Evolutionary conservation across 2,329 filamentous ascomycete genomes (phyloP), one percentile per base, ranked within the genome.

Genomic region (Karstenula rhodostoma): DNA sequence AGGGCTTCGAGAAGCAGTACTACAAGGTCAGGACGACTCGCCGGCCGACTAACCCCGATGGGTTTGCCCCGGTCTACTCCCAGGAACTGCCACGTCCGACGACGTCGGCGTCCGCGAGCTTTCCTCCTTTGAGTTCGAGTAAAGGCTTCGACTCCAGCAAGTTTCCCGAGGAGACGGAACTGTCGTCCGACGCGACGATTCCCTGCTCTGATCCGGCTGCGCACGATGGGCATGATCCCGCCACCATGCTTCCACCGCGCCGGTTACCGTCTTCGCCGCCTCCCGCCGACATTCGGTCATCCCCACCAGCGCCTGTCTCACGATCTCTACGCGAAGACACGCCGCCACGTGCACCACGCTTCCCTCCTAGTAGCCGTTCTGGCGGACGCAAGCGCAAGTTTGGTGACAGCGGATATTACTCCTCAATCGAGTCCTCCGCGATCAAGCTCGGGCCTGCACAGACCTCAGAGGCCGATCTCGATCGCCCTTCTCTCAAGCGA

Each of bases 351-450:
- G 84, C 86, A 52, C 85, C 85, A 42, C 85, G 86, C 58, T 84
- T 87, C 49, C 81, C 84, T 40, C 81, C 84, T 42, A 89, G 89
- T 22, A 91, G 91, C n/a, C 85, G 85, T 46, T 83, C 81, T 33
- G 88, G 87, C 54, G 86, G 88, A 42, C 89, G 90, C 67, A 92
- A 92, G 79, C 89, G 91, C 67, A 94, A 93, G 77, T 87, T 91
- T 70, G 92, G 91, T 72, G 95, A 99, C 78, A 98, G 94, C 75
- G 95, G 95, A 43, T 99, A 98, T 78, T 97, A 96, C 75, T 98
- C 95, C 1, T 97, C 94, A 0, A 85, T 98, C 19, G 94, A 97
- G 69, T 98, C 95, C 2, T 98, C 95, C 0, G 93, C 86, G 15
- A 86, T 92, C 75, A 87, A 94, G 60, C 83, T 86, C 61, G 82